Percentiles rank a stretch among this genome's conserved stretches.
Evolutionary conservation across 2,329 filamentous ascomycete species (phyloP).

Genomic region (Diaporthe batatas): DNA sequence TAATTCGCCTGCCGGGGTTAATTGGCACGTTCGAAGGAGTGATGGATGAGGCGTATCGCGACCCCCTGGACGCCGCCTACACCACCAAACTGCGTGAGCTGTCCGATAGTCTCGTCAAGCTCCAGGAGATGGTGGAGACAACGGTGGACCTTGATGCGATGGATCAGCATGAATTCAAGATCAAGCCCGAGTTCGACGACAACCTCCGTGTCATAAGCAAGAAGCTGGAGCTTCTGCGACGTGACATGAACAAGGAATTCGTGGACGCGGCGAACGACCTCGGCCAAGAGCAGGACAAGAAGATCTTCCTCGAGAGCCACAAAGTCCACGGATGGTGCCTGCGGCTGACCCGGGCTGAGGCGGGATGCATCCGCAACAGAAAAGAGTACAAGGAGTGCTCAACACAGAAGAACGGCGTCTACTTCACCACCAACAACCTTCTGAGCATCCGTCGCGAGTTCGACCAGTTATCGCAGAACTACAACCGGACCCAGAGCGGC

Average conservation of each 20-base stretch:
- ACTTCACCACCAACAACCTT: constrained; percentile 90
- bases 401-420: constrained; percentile 98
- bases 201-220: constrained; percentile 87
- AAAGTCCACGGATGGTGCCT: constrained; percentile 97
- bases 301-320: constrained; percentile 97
- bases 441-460: constrained; percentile 88
- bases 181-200: constrained; percentile 98
- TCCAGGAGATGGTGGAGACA: constrained; percentile 98
- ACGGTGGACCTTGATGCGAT: constrained; percentile 96
- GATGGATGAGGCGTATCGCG: constrained; percentile 94
- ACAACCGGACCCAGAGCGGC: constrained; percentile 93
- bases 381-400: constrained; percentile 92
- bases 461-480: constrained; percentile 93
- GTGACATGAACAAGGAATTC: constrained; percentile 88
- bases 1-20: constrained; percentile 91
- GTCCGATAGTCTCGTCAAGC: constrained; percentile 82
- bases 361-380: constrained; percentile 93
- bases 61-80: constrained; percentile 88
- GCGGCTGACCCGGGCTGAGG: constrained; percentile 90
- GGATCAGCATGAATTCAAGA: constrained; percentile 97
- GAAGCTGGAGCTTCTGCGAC: constrained; percentile 86
- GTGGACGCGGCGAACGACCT: constrained; percentile 82
- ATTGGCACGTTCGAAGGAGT: constrained; percentile 90
- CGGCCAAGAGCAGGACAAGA: constrained; percentile 95
- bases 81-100: constrained; percentile 84